Base-by-base conservation (phyloP, 441 rosid species). In the Populus hybrid region DNA sequence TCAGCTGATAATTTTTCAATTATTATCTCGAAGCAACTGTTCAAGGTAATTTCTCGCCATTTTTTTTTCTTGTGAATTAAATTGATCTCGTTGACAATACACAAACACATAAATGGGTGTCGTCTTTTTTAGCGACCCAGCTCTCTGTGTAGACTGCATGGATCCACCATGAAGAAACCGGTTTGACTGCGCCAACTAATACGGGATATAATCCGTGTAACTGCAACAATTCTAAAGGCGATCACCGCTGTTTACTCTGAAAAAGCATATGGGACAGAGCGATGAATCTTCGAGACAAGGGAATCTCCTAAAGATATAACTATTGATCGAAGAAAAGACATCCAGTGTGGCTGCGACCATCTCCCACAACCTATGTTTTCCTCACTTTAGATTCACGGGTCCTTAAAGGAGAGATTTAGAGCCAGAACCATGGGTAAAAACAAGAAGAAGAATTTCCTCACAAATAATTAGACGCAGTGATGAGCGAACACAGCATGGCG, bases 261-360 rank as follows among this genome's bases (percentile, higher is more conserved):
- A 64, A 24, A 40, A 24, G 69, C 57, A 63, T 23, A 76, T 21
- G 26, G 26, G 23, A n/a, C n/a, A 75, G 30, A 21, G 53, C 23
- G 61, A 23, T 26, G 78, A 76, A 69, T 30, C 57, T 68, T 69
- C 73, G 59, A 46, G 4, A 14, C 21, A 21, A 68, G 53, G 38
- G 38, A 35, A 6, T 35, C 38, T 35, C 38, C 38, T 35, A 75
- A 76, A 36, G 26, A 69, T 69, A 69, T 32, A 69, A 28, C 34
- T 30, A 24, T 6, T 20, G 28, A 38, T 65, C 10, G 10, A 38
- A 40, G 63, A 38, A 16, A 74, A 23, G 10, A 34, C 70, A 36
- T 26, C n/a, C 46, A 24, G 63, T 8, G 12, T 40, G 21, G 32
- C 3, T 42, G 32, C 32, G 63, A 46, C 21, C 53, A 73, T 18